Percentiles rank a stretch among this genome's conserved stretches.
Conservation (phyloP, 179 eudicot genomes). For the Spinacia oleracea region DNA sequence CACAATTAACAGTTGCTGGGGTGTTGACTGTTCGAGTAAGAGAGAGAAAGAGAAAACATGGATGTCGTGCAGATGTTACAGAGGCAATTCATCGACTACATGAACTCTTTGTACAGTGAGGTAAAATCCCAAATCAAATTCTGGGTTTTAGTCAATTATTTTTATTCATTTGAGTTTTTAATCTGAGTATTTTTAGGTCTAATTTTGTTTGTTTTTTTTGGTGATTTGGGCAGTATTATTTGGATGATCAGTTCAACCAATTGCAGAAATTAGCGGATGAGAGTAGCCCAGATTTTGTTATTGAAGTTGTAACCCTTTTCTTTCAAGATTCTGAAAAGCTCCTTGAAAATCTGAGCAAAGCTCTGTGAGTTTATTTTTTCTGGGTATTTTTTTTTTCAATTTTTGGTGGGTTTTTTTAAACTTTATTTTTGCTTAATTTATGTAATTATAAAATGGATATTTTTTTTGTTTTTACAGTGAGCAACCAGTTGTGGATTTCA, state of each 20-base stretch:
- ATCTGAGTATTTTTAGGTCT: too few species aligned
- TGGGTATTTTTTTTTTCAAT: background rate
- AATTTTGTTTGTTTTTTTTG: background rate
- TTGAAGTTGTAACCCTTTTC: conserved; percentile 62
- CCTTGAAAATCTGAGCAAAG: conserved; percentile 43
- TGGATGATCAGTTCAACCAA: conserved; percentile 67
- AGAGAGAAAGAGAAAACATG: conserved; percentile 38
- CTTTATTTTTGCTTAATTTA: background rate
- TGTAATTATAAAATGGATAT: background rate
- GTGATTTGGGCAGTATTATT: conserved; percentile 33
- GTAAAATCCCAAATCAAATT: background rate
- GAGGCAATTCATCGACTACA: conserved; percentile 40
- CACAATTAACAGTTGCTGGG: too few species aligned
- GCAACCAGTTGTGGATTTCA: conserved; percentile 56
- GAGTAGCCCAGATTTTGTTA: conserved; percentile 61
- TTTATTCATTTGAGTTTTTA: background rate
- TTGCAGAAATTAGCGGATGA: conserved; percentile 63
- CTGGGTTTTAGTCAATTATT: background rate
- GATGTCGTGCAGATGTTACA: conserved; percentile 45
- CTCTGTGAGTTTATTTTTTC: conserved; percentile 41
- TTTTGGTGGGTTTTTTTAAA: background rate
- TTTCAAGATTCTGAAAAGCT: conserved; percentile 66
- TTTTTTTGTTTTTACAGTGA: conserved; percentile 31
- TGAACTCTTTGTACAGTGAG: conserved; percentile 26
- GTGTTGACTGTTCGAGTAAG: background rate